Percentiles rank a stretch among this genome's conserved stretches.
Evolutionary conservation across 371 early-diverging fungal genomes (phyloP).

Genomic region (Mortierella sp.): DNA sequence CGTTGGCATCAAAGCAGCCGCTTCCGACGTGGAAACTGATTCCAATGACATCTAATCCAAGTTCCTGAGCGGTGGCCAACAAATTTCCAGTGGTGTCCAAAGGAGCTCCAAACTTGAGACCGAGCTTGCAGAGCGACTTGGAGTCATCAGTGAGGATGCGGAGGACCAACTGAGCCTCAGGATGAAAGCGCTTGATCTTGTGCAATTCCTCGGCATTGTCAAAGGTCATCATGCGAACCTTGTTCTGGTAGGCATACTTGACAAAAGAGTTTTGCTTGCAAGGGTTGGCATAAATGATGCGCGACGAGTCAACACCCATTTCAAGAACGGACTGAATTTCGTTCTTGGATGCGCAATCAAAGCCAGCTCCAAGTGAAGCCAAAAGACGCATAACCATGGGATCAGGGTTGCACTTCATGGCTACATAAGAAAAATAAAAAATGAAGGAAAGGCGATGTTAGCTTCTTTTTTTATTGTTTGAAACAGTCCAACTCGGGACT

Average conservation of each 20-base stretch:
- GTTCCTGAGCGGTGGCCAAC: conserved; percentile 80
- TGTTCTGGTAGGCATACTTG: conserved; percentile 81
- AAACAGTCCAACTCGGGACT: too few relatives aligned
- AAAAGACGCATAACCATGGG: conserved; percentile 87
- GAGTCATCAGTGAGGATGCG: conserved; percentile 97
- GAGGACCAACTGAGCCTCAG: conserved; percentile 88
- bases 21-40: conserved; percentile 96
- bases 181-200: conserved; percentile 89
- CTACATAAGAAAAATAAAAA: conserved; percentile 55
- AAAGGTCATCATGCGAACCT: conserved; percentile 95
- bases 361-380: conserved; percentile 87
- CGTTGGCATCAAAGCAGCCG: conserved; percentile 92
- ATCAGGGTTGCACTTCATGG: conserved; percentile 97
- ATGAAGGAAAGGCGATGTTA: conserved; percentile 2
- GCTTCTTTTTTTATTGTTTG: too few relatives aligned
- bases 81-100: conserved; percentile 76
- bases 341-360: conserved; percentile 92
- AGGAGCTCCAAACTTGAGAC: conserved; percentile 97
- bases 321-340: conserved; percentile 91
- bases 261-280: conserved; percentile 97
- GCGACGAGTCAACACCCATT: conserved; percentile 80
- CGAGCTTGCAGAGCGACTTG: conserved; percentile 90
- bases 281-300: conserved; percentile 98
- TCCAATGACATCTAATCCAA: conserved; percentile 91
- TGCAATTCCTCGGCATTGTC: conserved; percentile 97